These are phyloP conservation scores for Amaranthus cruentus DNA, from an alignment of 148 eudicot genomes.

Conservation along the genomic window DNA sequence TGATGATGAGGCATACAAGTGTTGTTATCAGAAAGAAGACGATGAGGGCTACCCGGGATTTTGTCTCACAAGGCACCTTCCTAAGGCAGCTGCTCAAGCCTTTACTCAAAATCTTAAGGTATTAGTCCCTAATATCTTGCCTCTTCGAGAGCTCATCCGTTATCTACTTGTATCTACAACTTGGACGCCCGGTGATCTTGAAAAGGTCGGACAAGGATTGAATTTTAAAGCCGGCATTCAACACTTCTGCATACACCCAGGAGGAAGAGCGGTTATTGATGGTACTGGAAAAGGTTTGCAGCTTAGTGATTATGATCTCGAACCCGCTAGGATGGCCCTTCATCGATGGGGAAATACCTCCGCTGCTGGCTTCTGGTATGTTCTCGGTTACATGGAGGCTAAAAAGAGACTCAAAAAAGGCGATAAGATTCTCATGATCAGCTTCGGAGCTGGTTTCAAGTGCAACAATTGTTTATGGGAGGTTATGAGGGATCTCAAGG, in stretches of 20 bases:
- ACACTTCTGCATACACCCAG: slow-evolving; percentile 84
- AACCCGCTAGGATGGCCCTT: slow-evolving; percentile 83
- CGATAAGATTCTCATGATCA: slow-evolving; percentile 68
- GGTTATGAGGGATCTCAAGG: slow-evolving; percentile 66
- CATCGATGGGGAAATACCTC: slow-evolving; percentile 88
- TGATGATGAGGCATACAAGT: slow-evolving; percentile 59
- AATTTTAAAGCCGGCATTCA: slow-evolving; percentile 61
- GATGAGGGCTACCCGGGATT: slow-evolving; percentile 45
- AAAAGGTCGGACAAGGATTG: slow-evolving; percentile 29
- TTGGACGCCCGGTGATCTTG: slow-evolving; percentile 25
- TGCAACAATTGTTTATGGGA: slow-evolving; percentile 91
- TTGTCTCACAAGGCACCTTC: slow-evolving; percentile 52
- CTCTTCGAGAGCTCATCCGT: slow-evolving; percentile 43
- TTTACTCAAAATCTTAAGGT: slow-evolving; percentile 46
- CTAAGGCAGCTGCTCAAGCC: slow-evolving; percentile 53
- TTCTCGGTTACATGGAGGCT: slow-evolving; percentile 89
- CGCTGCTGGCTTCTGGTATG: slow-evolving; percentile 83
- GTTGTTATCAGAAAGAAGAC: slow-evolving; percentile 73
- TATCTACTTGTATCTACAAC: slow-evolving; percentile 26
- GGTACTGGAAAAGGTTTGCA: slow-evolving; percentile 57
- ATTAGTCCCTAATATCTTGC: slow-evolving; percentile 51
- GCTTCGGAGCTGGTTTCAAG: slow-evolving; percentile 86
- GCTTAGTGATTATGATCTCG: slow-evolving; percentile 54
- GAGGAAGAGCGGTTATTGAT: slow-evolving; percentile 77
- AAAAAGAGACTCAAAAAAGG: slow-evolving; percentile 84